These are phyloP conservation scores for Talaromyces trachyspermus DNA, from an alignment of 495 filamentous ascomycete species.

Conservation along the genomic window DNA sequence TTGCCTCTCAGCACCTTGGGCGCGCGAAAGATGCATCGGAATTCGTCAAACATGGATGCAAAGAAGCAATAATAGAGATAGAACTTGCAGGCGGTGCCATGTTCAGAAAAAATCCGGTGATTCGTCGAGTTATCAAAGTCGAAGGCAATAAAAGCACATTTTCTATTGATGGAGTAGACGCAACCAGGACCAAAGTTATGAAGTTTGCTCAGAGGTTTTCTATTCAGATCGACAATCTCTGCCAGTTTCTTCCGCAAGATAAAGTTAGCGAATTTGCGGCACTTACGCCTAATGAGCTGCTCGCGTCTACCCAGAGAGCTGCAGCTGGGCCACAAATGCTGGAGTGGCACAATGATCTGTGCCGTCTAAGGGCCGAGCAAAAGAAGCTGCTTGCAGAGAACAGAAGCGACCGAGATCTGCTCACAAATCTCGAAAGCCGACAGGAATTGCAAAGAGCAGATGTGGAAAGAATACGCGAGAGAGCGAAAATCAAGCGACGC, in stretches of 20 bases:
- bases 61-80: slow-evolving; percentile 77
- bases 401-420: slow-evolving; percentile 48
- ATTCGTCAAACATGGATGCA: slow-evolving; percentile 85
- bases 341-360: slow-evolving; percentile 68
- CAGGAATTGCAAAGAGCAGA: slow-evolving; percentile 75
- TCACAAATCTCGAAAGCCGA: slow-evolving; percentile 59
- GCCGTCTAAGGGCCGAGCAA: slow-evolving; percentile 59
- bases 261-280: slow-evolving; percentile 91
- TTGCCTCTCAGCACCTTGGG: slow-evolving; percentile 56
- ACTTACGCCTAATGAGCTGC: slow-evolving; percentile 74
- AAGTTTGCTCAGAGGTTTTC: slow-evolving; percentile 58
- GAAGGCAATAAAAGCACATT: slow-evolving; percentile 75
- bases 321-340: slow-evolving; percentile 76
- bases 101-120: slow-evolving; percentile 54
- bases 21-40: slow-evolving; percentile 78
- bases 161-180: slow-evolving; percentile 56
- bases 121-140: slow-evolving; percentile 66
- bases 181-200: slow-evolving; percentile 51
- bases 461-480: slow-evolving; percentile 73
- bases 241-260: slow-evolving; percentile 96
- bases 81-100: slow-evolving; percentile 59
- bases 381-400: slow-evolving; percentile 55
- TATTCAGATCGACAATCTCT: slow-evolving; percentile 96
- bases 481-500: slow-evolving; percentile 56
- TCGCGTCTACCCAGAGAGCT: slow-evolving; percentile 78